Conservation (phyloP, 495 filamentous ascomycete species). For the Apodospora peruviana region DNA sequence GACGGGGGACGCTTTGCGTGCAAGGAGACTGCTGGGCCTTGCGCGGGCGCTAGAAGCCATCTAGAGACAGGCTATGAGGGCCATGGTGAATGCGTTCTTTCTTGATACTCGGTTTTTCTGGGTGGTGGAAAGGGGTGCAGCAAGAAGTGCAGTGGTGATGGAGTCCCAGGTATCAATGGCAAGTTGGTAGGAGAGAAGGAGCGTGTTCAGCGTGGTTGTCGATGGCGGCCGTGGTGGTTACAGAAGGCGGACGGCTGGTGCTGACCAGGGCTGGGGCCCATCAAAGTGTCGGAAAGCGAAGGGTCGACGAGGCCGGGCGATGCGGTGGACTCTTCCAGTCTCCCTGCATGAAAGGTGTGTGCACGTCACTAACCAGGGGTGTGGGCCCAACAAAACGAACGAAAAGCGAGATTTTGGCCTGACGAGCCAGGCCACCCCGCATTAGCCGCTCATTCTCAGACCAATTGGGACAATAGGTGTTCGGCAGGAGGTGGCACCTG, state of each 20-base stretch:
- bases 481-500: neutral
- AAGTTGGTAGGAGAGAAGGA: neutral
- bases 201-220: conserved; percentile 6
- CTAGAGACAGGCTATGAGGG: conserved; percentile 19
- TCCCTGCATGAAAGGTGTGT: too few species aligned
- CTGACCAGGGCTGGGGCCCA: neutral
- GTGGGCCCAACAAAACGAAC: conserved; percentile 1
- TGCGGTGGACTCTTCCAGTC: conserved; percentile 15
- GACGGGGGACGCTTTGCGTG: neutral
- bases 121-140: neutral
- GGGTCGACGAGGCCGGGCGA: conserved; percentile 7
- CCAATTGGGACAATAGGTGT: neutral
- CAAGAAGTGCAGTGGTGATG: neutral
- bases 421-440: neutral
- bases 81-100: conserved; percentile 19
- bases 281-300: conserved; percentile 3
- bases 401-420: neutral
- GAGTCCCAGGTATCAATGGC: conserved; percentile 1
- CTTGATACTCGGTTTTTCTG: conserved; percentile 12
- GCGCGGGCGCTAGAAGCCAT: conserved; percentile 26
- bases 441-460: conserved; percentile 1
- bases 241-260: neutral
- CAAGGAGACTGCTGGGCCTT: conserved; percentile 12
- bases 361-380: neutral
- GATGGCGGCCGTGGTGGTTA: neutral